These are phyloP conservation scores for Acacia melanoxylon DNA, from an alignment of 306 rosid genomes.

Conservation along the genomic window DNA sequence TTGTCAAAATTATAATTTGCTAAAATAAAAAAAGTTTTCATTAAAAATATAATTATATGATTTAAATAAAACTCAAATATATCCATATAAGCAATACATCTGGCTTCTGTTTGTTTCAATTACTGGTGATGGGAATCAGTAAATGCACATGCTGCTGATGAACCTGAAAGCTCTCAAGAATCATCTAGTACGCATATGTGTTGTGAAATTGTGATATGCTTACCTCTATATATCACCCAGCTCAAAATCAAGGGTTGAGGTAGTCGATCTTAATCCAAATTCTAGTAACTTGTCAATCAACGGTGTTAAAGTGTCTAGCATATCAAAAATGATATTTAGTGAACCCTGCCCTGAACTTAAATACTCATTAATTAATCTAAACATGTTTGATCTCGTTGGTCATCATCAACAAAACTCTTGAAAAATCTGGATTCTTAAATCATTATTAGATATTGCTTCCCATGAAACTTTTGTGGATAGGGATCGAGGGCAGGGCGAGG, in stretches of 20 bases:
- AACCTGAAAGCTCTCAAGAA: not conserved
- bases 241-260: not conserved
- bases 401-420: not conserved
- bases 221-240: not conserved
- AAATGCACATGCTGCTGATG: not conserved
- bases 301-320: not conserved
- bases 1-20: too few relatives aligned
- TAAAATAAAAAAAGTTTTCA: too few relatives aligned
- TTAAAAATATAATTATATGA: too few relatives aligned
- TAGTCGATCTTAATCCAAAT: not conserved
- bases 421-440: not conserved
- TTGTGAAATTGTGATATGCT: not conserved
- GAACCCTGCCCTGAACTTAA: not conserved
- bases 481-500: not conserved
- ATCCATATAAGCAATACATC: too few relatives aligned
- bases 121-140: not conserved
- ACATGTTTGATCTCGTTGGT: not conserved
- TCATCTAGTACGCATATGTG: too few relatives aligned
- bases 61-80: too few relatives aligned
- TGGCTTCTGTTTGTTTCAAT: not conserved
- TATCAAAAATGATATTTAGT: not conserved
- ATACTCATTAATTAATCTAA: not conserved
- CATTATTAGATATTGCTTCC: constrained; percentile 1
- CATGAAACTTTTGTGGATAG: not conserved
- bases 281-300: not conserved